Percentiles rank a stretch among this genome's conserved stretches.
phyloP scores from a whole-genome alignment of 225 moss, liverwort and hornwort species.

The Polytrichum formosum region DNA sequence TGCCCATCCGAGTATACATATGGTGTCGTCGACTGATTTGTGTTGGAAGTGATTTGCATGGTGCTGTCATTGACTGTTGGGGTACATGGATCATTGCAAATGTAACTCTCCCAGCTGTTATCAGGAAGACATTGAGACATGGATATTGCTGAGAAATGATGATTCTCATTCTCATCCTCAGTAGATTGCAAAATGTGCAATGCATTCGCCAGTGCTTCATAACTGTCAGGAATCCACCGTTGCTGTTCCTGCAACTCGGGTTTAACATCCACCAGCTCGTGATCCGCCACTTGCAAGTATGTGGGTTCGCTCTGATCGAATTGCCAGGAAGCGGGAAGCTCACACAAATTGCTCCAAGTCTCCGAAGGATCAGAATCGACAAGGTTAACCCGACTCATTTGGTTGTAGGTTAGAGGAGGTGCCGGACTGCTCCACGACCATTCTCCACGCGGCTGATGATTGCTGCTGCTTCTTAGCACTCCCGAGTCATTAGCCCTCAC shows the following conservation, averaged over 20 bases:
- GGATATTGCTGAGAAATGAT: constrained; percentile 18
- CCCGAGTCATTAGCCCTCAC: background rate
- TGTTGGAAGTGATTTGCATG: background rate
- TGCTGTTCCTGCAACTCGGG: constrained; percentile 34
- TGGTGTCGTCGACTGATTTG: too few relatives aligned
- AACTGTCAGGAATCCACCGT: constrained; percentile 7
- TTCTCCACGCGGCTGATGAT: constrained; percentile 10
- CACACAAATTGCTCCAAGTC: constrained; percentile 48
- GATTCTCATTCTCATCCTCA: constrained; percentile 8
- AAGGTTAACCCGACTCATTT: background rate
- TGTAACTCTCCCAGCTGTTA: constrained; percentile 19
- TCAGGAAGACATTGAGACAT: constrained; percentile 19
- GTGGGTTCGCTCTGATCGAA: constrained; percentile 36
- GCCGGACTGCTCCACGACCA: constrained; percentile 13
- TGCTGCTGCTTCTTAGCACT: background rate
- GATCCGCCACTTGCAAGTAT: constrained; percentile 34
- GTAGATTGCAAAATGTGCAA: constrained; percentile 31
- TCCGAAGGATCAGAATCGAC: constrained; percentile 10
- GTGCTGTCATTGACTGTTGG: background rate
- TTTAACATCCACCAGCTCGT: constrained; percentile 27
- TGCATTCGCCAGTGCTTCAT: constrained; percentile 4
- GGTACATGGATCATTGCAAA: constrained; percentile 20
- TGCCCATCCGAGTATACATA: too few relatives aligned
- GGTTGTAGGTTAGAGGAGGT: background rate
- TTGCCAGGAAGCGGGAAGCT: constrained; percentile 53